A percentile compares a stretch with the other conserved stretches of the same genome.
These are phyloP conservation scores for Tritrichomonas musculus DNA, from an alignment of 208 protist species.

Conservation along the genomic window DNA sequence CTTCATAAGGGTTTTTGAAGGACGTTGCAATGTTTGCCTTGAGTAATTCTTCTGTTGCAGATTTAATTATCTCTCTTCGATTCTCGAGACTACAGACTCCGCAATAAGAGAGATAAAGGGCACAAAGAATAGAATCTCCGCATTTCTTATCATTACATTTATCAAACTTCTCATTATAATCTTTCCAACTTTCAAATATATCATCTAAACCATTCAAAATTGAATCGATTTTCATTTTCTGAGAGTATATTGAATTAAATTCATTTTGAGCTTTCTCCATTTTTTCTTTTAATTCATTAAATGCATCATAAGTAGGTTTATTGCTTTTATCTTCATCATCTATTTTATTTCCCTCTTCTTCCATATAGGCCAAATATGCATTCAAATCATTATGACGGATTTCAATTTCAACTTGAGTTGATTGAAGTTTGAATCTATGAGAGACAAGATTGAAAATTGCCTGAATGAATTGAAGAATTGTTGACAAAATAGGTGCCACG, in stretches of 20 bases:
- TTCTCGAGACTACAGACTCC: not conserved
- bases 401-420: not conserved
- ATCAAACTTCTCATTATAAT: not conserved
- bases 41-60: not conserved
- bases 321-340: not conserved
- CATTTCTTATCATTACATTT: not conserved
- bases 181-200: not conserved
- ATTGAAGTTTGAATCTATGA: not conserved
- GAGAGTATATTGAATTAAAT: not conserved
- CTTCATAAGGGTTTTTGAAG: not conserved
- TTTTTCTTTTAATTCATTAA: not conserved
- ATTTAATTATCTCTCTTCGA: not conserved
- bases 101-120: conserved; percentile 16
- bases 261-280: not conserved
- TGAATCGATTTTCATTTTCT: not conserved
- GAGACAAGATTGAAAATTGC: not conserved
- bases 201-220: not conserved
- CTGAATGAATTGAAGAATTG: not conserved
- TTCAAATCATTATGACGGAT: not conserved
- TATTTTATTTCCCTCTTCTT: not conserved
- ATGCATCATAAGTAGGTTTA: not conserved
- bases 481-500: not conserved
- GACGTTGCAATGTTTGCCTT: not conserved
- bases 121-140: not conserved
- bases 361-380: not conserved